Evolutionary conservation across 2,329 filamentous ascomycete genomes (phyloP).

Genomic region (Xylaria sp.): DNA sequence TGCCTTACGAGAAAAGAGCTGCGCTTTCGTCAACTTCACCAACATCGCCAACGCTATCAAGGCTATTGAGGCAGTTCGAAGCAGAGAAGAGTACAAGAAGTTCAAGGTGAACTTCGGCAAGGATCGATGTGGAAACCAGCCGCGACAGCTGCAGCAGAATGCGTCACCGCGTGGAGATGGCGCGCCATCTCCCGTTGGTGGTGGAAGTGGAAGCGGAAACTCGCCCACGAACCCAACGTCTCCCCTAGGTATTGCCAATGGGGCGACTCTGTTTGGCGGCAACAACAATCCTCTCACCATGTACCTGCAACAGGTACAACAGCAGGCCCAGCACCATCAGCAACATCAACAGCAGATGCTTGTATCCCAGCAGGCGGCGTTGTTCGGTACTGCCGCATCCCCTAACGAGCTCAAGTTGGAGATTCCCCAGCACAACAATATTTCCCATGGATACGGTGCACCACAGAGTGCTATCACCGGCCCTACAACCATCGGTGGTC

Average conservation of each 20-base stretch:
- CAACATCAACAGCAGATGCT: conserved; percentile 68
- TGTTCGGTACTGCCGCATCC: conserved; percentile 68
- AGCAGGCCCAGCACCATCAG: conserved; percentile 68
- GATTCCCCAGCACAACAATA: conserved; percentile 55
- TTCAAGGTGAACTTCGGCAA: conserved; percentile 99
- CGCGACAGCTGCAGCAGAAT: conserved; percentile 69
- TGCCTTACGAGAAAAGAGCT: conserved; percentile 95
- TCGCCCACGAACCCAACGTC: conserved; percentile 50
- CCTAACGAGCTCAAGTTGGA: conserved; percentile 54
- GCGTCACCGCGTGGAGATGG: conserved; percentile 63
- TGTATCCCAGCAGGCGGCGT: conserved; percentile 69
- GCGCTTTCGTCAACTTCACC: conserved; percentile 98
- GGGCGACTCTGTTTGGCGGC: conserved; percentile 69
- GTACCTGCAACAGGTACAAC: conserved; percentile 80
- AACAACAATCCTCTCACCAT: conserved; percentile 86
- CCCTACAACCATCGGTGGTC: conserved; percentile 67
- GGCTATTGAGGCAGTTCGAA: conserved; percentile 91
- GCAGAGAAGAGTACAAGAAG: conserved; percentile 91
- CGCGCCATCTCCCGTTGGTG: conserved; percentile 51
- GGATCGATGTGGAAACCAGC: conserved; percentile 93
- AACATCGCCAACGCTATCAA: conserved; percentile 99
- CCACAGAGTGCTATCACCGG: conserved; percentile 48
- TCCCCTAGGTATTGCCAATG: conserved; percentile 45
- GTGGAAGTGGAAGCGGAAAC: conserved; percentile 55
- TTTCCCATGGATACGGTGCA: conserved; percentile 55